Percentiles rank a stretch among this genome's conserved stretches.
Conservation (phyloP, 2,329 filamentous ascomycete species). For the Aspergillus nomiae region DNA sequence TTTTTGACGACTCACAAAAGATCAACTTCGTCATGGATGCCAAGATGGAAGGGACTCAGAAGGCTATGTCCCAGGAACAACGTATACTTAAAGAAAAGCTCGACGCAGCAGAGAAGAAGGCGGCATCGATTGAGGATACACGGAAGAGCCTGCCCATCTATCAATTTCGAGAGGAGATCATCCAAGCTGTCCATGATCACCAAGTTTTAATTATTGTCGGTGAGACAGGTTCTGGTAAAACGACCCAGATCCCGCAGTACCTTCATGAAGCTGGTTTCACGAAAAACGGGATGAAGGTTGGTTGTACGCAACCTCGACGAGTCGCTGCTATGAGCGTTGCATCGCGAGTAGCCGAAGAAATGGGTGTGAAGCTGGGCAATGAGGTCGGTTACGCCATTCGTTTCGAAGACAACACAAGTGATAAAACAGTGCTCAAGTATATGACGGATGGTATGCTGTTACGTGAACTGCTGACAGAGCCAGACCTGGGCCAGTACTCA, state of each 20-base stretch:
- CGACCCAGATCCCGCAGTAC: constrained; percentile 92
- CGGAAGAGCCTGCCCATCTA: constrained; percentile 90
- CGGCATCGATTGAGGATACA: constrained; percentile 85
- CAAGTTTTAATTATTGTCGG: constrained; percentile 91
- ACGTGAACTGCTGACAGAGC: constrained; percentile 85
- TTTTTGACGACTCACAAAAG: constrained; percentile 86
- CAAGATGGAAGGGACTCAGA: constrained; percentile 70
- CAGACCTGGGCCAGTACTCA: constrained; percentile 78
- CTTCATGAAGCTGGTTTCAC: constrained; percentile 89
- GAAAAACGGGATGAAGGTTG: constrained; percentile 79
- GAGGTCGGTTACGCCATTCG: constrained; percentile 95
- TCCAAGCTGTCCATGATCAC: constrained; percentile 81
- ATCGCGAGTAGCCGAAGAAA: constrained; percentile 92
- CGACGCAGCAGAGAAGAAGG: constrained; percentile 84
- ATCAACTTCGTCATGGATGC: constrained; percentile 82
- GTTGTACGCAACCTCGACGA: constrained; percentile 90
- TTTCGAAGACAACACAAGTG: constrained; percentile 88
- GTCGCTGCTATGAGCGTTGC: constrained; percentile 98
- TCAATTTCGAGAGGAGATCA: constrained; percentile 78
- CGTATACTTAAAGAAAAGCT: constrained; percentile 76
- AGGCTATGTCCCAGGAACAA: constrained; percentile 75
- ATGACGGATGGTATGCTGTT: constrained; percentile 97
- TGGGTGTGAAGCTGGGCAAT: constrained; percentile 83
- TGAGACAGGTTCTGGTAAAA: constrained; percentile 94
- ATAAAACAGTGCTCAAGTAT: constrained; percentile 91